Evolutionary conservation across 2,329 filamentous ascomycete species (phyloP).

Genomic region (Parastagonospora avenae): DNA sequence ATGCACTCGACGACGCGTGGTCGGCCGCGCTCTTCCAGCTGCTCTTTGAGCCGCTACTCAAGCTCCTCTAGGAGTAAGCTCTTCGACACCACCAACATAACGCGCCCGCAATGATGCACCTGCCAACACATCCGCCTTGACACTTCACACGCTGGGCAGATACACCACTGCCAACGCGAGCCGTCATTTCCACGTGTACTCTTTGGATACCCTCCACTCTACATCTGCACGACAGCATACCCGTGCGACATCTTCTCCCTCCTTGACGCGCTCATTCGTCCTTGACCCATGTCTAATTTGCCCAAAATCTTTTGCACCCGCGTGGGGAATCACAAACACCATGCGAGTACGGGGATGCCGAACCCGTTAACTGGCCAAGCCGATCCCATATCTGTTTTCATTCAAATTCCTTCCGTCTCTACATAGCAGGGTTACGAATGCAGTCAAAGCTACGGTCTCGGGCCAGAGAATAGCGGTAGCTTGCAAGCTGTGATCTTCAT

Average conservation of each 20-base stretch:
- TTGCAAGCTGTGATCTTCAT: neutral
- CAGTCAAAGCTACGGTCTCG: neutral
- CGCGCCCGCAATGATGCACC: neutral
- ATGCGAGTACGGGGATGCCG: conserved; percentile 5
- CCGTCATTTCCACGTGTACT: conserved; percentile 9
- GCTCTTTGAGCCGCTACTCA: too few species aligned
- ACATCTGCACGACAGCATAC: conserved; percentile 11
- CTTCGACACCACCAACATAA: too few species aligned
- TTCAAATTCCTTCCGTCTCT: neutral
- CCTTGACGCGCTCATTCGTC: conserved; percentile 14
- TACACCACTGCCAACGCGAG: too few species aligned
- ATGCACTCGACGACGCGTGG: too few species aligned
- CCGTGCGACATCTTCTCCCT: conserved; percentile 12
- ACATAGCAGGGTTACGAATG: neutral
- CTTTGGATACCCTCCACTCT: conserved; percentile 6
- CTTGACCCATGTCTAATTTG: conserved; percentile 14
- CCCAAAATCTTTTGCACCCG: conserved; percentile 3
- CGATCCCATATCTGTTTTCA: neutral
- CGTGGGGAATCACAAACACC: neutral
- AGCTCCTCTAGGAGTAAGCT: too few species aligned
- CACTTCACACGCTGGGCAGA: neutral
- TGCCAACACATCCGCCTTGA: neutral
- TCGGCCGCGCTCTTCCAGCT: too few species aligned
- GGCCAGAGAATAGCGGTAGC: neutral
- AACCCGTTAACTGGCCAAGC: neutral